Evolutionary conservation across 257 asterid species (phyloP), one percentile per base, ranked within the genome.

Genomic region (Coffea canephora): DNA sequence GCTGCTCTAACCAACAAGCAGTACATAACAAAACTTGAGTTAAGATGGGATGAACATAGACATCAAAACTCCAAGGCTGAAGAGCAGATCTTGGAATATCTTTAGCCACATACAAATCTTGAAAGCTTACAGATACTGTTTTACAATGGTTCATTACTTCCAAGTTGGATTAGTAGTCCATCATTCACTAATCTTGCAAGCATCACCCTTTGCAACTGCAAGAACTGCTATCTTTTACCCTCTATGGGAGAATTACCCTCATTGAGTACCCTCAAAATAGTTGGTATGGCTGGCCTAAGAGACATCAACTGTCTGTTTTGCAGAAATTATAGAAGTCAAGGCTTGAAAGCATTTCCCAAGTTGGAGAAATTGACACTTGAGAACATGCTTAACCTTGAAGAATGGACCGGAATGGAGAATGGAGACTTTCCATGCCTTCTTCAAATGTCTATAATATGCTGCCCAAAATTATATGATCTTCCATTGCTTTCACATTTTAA

Each of bases 161-260:
- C 91, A 2, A 69, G 84, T 18, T 89, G 91, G 93, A 86, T 89
- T 41, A 82, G 77, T 83, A 77, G 83, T 49, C 90, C 89, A 76
- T 82, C 87, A 16, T 88, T 79, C 61, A 48, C 61, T 12, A 69
- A 84, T 36, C 83, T 89, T 50, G 46, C 80, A 68, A 80, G 75
- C 78, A 83, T 87, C 12, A 84, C 88, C 12, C 78, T 86, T 27
- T 69, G 76, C 78, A 80, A 76, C 65, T 89, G 90, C 88, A 81
- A 65, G 77, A 83, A 86, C 71, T 89, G 93, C 72, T 71, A 78
- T 46, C 50, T 69, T 46, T 54, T 87, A 49, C 90, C 91, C 36
- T 84, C 88, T 5, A 61, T 89, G 9, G 90, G 91, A 21, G 78
- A 80, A 59, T 80, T 89, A 15, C 90, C 88, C 5, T 85, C 87